Evolutionary conservation across 2,329 filamentous ascomycete genomes (phyloP), one percentile per base, ranked within the genome.

Genomic region (Ophiostoma ips): DNA sequence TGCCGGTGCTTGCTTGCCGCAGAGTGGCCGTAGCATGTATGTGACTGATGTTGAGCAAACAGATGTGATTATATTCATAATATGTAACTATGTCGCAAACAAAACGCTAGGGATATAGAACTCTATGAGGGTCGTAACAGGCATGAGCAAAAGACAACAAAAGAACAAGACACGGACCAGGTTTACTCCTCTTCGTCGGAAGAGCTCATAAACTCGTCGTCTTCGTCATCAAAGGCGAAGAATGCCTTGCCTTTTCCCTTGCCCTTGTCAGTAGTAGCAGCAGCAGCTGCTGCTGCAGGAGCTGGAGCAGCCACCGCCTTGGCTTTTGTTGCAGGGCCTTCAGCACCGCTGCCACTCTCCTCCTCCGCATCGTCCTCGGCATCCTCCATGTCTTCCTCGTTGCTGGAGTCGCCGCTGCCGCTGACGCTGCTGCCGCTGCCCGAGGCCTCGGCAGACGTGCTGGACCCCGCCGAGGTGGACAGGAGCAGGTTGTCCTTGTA

Each of bases 161-260:
- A 15, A 12, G 12, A 6, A 3, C 21, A 30, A 16, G 5, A 41
- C 3, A 8, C 10, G 33, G 8, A 31, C 13, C 2, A 34, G 16
- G 56, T 53, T 50, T 37, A 55, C 12, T 53, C 51, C 68, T 69
- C 66, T 12, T 75, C 73, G 33, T 81, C 79, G n/a, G 81, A 76
- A 48, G 76, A 80, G 58, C 79, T 83, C 75, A 83, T 79, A 55
- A 82, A 83, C 58, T 85, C 81, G 44, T 88, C 83, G 49, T 86
- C 82, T 33, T 89, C 83, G 53, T 88, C 84, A 54, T 88, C 84
- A 66, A 88, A 90, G 0, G 84, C 84, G 58, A 82, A 84, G 60
- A 88, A 86, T 0, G 72, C 68, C 59, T 58, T 68, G 16, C 62
- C 61, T 56, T 69, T 67, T 48, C 35, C 61, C 50, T 64, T 65